Conservation (phyloP, 164 flowering plant genomes). For the Platanus orientalis region DNA sequence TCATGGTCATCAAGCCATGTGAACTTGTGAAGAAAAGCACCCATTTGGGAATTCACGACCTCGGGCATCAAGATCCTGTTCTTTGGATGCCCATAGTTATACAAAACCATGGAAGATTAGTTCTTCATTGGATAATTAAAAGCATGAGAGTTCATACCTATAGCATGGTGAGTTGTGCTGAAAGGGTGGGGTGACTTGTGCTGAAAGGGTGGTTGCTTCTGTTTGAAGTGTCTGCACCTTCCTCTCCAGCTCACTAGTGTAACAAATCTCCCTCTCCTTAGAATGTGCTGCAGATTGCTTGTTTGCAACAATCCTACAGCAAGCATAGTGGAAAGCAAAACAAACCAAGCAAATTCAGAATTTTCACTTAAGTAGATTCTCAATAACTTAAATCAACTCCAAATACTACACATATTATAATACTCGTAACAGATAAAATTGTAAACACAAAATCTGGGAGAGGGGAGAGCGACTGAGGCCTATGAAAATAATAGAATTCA, state of each 20-base stretch:
- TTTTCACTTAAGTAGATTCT: too few relatives aligned
- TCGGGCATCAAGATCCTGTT: slow-evolving; percentile 69
- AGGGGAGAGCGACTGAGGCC: neutral
- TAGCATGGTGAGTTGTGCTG: slow-evolving; percentile 3
- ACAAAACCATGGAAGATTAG: slow-evolving; percentile 95
- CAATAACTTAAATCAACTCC: too few relatives aligned
- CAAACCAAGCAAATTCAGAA: too few relatives aligned
- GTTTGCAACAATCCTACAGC: slow-evolving; percentile 60
- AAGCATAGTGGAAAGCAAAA: too few relatives aligned
- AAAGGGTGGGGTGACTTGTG: too few relatives aligned
- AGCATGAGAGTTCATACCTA: neutral
- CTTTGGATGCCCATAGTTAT: slow-evolving; percentile 86
- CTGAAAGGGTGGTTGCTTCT: slow-evolving; percentile 11
- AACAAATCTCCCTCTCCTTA: slow-evolving; percentile 5
- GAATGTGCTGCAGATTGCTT: slow-evolving; percentile 25
- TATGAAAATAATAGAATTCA: neutral
- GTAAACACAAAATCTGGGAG: too few relatives aligned
- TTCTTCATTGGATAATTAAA: slow-evolving; percentile 51
- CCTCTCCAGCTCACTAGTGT: slow-evolving; percentile 7
- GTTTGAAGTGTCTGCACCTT: slow-evolving; percentile 12
- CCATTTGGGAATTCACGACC: slow-evolving; percentile 61
- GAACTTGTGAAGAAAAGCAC: slow-evolving; percentile 89
- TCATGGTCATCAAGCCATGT: slow-evolving; percentile 88
- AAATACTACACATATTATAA: too few relatives aligned
- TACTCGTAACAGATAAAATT: too few relatives aligned